Base-by-base conservation (phyloP, 208 protist species). In the Trypanosoma theileri region DNA sequence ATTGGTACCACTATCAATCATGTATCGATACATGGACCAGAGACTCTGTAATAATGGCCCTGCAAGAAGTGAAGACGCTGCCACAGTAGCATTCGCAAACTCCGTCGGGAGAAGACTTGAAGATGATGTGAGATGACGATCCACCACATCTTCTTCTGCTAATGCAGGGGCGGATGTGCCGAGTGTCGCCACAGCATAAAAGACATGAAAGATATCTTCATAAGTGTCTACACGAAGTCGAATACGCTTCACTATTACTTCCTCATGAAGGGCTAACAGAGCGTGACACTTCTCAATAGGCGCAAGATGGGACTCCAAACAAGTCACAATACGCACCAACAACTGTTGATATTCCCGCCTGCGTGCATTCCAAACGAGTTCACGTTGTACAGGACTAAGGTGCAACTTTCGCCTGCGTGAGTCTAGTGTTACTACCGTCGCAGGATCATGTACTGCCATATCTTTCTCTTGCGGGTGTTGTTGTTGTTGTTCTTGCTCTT, bases 1-100 rank as follows among this genome's bases (percentile, higher is more conserved):
- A 69, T 94, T 69, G 1, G 88, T 94, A 60, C 88, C 88, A 71
- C 88, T 94, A 69, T 94, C 88, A 19, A 94, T 79, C 57, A 88
- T 73, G 66, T 94, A 94, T 40, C 85, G 85, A 67, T 94, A 94
- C 64, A 88, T 83, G 21, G 67, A 46, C 85, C 88, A 94, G n/a
- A 91, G 48, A 28, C 79, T 67, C 52, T 83, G 61, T 21, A 94
- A 56, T 1, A 72, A 50, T 12, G 73, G 74, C 4, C 57, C 42
- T 35, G 72, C 73, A 35, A 85, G 57, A 21, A 91, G 63, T 11
- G 82, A 78, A 26, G 69, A 60, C 1, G 84, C 70, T 52, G 79
- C 82, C 4, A 80, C 71, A 13, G 59, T 64, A 14, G 75, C 10
- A 16, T 74, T 78, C 41, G 71, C 48, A 40, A 88, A 67, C 71